Base-by-base conservation (phyloP, 441 rosid species). In the Viola pubescens region DNA sequence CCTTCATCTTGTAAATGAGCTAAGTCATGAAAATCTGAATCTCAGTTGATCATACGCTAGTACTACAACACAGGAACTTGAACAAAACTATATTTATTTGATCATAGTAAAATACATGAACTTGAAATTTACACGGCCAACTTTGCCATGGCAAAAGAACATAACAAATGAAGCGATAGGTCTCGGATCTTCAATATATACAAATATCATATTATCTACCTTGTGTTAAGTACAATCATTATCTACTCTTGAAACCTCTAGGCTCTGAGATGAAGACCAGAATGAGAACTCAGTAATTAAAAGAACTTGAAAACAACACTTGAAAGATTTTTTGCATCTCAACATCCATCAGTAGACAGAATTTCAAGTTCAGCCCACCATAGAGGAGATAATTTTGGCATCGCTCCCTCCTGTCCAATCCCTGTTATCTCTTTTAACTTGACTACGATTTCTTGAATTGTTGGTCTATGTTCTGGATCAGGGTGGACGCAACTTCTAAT, bases 311-410 rank as follows among this genome's bases (percentile, higher is more conserved):
- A 56, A 62, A 19, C 16, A 54, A 50, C 40, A 48, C 54, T 45
- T 16, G 37, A 34, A 52, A 26, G 34, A 26, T 26, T 26, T 26
- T 52, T 52, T 63, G 69, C 63, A 56, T 54, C 69, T 81, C 74
- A 78, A 59, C 73, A 77, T 61, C 71, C 74, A 55, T 81, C 81
- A 1, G 81, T 61, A 40, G 96, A 77, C 81, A 83, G 56, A 62
- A 92, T 86, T 77, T 89, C 97, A 59, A 92, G 88, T 67, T 92
- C 96, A 37, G 96, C 95, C 96, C 98, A 89, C 98, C 96, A 92
- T 54, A 82, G 83, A 42, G 95, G 91, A 63, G 95, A 92, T 51
- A 71, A 50, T 73, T 85, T 84, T 8, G 96, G 96, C 10, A 81
- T 73, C 47, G 94, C 97, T 62, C 74, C 79, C 34, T 79, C 88